Conservation (phyloP, 805 yeast genomes). For the Barnettozyma pratensis region DNA sequence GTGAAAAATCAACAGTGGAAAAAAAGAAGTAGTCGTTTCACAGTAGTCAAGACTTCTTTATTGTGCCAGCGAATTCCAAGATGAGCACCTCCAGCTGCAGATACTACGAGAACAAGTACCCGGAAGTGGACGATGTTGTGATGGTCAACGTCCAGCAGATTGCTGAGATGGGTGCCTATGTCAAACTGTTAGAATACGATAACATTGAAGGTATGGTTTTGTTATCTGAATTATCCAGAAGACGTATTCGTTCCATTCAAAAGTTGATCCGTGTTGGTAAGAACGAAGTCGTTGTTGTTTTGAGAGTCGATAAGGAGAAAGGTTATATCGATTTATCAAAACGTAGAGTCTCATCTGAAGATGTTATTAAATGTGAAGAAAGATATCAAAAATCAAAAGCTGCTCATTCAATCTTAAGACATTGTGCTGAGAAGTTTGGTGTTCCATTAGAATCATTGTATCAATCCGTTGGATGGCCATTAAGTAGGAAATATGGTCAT, state of each 20-base stretch:
- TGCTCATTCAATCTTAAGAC: conserved; percentile 96
- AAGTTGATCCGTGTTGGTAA: conserved; percentile 97
- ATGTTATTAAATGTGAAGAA: conserved; percentile 95
- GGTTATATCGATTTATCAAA: conserved; percentile 97
- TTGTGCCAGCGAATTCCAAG: background rate
- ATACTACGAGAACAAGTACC: conserved; percentile 96
- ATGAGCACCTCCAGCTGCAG: conserved; percentile 92
- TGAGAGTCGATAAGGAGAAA: conserved; percentile 97
- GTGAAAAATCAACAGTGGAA: background rate
- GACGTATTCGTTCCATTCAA: conserved; percentile 97
- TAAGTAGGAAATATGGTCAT: conserved; percentile 92
- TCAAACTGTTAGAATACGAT: conserved; percentile 91
- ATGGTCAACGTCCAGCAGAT: conserved; percentile 98
- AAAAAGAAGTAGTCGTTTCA: background rate
- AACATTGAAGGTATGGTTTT: conserved; percentile 98
- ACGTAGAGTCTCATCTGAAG: conserved; percentile 97
- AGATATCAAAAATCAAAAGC: conserved; percentile 95
- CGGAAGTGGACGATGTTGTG: conserved; percentile 98
- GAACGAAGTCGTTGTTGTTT: conserved; percentile 95
- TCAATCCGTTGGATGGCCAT: conserved; percentile 93
- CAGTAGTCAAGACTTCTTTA: no score
- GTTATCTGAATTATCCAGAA: conserved; percentile 91
- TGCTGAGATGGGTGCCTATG: conserved; percentile 99
- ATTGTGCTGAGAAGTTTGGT: conserved; percentile 95
- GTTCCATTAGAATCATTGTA: conserved; percentile 82